Evolutionary conservation across 1,284 basidiomycete species (phyloP).

Genomic region (Jaminaea rosea): DNA sequence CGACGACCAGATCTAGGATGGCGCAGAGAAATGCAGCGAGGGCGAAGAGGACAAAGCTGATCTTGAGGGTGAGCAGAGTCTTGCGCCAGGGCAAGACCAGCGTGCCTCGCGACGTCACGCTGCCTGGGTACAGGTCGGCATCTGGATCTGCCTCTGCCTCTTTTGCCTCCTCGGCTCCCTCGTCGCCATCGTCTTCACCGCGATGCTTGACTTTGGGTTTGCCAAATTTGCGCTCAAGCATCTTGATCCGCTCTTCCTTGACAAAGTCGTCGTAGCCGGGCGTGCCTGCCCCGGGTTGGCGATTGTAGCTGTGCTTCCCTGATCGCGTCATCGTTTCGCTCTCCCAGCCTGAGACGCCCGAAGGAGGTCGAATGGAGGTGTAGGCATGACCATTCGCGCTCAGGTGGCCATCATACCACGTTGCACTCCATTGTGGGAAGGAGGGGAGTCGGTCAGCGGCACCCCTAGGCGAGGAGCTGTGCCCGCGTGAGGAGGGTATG

Average conservation of each 20-base stretch:
- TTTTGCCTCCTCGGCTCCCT: constrained; percentile 12
- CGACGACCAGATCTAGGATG: constrained; percentile 22
- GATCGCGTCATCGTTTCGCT: constrained; percentile 21
- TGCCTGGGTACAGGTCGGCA: constrained; percentile 17
- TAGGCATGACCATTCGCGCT: constrained; percentile 39
- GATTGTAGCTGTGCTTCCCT: not conserved
- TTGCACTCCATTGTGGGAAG: constrained; percentile 14
- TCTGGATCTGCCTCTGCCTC: constrained; percentile 11
- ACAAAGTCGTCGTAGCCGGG: constrained; percentile 13
- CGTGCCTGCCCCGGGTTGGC: constrained; percentile 1
- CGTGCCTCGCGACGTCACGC: constrained; percentile 16
- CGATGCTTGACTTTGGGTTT: constrained; percentile 18
- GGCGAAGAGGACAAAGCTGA: constrained; percentile 18
- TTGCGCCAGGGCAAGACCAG: constrained; percentile 18
- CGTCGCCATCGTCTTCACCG: constrained; percentile 6
- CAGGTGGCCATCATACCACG: constrained; percentile 37
- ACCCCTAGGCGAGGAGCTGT: not conserved
- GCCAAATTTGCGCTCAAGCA: constrained; percentile 37
- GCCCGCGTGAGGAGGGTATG: too few species aligned
- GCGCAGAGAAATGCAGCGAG: constrained; percentile 17
- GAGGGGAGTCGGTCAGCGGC: not conserved
- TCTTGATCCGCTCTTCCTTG: constrained; percentile 34
- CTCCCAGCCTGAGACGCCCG: constrained; percentile 28
- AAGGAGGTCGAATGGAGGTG: constrained; percentile 21
- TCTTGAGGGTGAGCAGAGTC: constrained; percentile 13